Percentiles rank a stretch among this genome's conserved stretches.
Evolutionary conservation across 2,329 filamentous ascomycete genomes (phyloP).

Genomic region (Colletotrichum tabaci): DNA sequence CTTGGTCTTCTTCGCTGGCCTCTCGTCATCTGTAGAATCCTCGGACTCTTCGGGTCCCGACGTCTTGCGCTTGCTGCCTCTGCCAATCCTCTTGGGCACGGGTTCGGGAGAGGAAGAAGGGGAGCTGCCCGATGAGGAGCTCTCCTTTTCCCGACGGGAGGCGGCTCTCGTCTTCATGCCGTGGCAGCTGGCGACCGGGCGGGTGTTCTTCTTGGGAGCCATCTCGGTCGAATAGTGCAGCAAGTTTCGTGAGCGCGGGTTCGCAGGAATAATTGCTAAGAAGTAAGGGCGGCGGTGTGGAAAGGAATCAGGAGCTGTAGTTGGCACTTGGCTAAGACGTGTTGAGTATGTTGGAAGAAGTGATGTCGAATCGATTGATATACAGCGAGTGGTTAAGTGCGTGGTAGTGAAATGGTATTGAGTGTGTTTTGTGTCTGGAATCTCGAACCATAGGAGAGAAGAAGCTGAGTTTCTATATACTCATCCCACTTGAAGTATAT

Average conservation of each 20-base stretch:
- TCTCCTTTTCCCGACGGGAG: not conserved
- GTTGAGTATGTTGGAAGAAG: too few relatives aligned
- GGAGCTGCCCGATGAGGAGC: not conserved
- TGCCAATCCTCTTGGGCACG: not conserved
- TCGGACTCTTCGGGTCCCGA: not conserved
- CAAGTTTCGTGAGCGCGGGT: too few relatives aligned
- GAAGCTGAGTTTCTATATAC: too few relatives aligned
- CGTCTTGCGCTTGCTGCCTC: not conserved
- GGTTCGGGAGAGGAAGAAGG: not conserved
- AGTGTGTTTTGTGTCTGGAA: too few relatives aligned
- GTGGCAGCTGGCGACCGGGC: not conserved
- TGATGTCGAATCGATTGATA: too few relatives aligned
- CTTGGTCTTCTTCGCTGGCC: not conserved
- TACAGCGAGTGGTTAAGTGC: too few relatives aligned
- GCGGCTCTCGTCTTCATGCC: not conserved
- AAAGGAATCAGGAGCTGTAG: rapidly evolving
- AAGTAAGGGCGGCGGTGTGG: rapidly evolving
- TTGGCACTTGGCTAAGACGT: not conserved
- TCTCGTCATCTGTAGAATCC: not conserved
- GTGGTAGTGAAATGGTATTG: too few relatives aligned
- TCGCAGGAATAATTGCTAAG: not conserved
- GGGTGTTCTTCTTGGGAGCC: not conserved
- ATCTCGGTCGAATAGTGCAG: not conserved
- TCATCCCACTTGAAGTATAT: too few relatives aligned
- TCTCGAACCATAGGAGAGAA: too few relatives aligned